Evolutionary conservation across 139 green algal species (phyloP).

Genomic region (Coccomyxa sp.): DNA sequence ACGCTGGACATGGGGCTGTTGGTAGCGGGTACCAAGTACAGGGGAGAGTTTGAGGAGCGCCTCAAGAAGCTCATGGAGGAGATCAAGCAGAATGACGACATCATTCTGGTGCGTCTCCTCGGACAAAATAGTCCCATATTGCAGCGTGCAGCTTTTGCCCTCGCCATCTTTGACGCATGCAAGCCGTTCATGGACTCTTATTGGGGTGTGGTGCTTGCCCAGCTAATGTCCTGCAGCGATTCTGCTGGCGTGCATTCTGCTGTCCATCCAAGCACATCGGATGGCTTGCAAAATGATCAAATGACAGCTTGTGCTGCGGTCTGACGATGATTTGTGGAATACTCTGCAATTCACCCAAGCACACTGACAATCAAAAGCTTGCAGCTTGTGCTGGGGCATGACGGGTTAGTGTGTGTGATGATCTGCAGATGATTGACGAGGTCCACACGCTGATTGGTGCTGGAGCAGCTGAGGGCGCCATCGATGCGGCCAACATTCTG

Average conservation of each 20-base stretch:
- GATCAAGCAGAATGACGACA: slow-evolving; percentile 99
- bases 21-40: slow-evolving; percentile 99
- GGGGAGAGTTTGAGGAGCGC: slow-evolving; percentile 99
- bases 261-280: background rate
- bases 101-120: slow-evolving; percentile 83
- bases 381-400: no score
- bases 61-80: slow-evolving; percentile 99
- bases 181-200: background rate
- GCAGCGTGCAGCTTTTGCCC: no score
- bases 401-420: no score
- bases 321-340: no score
- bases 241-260: background rate
- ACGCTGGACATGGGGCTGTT: slow-evolving; percentile 99
- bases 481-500: slow-evolving; percentile 99
- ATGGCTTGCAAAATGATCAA: no score
- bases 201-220: background rate
- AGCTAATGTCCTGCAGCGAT: background rate
- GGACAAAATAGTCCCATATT: background rate
- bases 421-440: slow-evolving; percentile 55
- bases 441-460: slow-evolving; percentile 98
- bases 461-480: slow-evolving; percentile 95
- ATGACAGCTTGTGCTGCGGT: no score
- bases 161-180: no score
- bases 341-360: no score
- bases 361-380: no score